Percentiles rank a stretch among this genome's conserved stretches.
Conservation (phyloP, 78 protist species). For the Capsaspora owczarzaki region DNA sequence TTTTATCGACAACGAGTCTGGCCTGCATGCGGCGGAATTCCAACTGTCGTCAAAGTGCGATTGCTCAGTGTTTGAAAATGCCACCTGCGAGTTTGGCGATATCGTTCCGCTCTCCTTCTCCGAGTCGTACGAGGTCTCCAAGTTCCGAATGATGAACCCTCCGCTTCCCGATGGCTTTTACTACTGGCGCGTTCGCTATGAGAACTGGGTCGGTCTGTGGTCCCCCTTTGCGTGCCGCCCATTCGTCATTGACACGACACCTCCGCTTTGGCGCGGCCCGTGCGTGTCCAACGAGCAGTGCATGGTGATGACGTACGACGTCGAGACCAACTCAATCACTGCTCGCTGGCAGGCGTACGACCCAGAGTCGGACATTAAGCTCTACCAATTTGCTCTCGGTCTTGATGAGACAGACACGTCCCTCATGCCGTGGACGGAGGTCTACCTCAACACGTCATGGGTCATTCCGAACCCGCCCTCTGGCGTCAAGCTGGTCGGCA, state of each 20-base stretch:
- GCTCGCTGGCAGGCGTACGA: not conserved
- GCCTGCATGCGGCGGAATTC: no score
- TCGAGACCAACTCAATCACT: not conserved
- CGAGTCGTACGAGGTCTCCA: no score
- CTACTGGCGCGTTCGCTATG: not conserved
- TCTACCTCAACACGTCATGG: not conserved
- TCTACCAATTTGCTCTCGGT: not conserved
- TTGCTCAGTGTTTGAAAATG: no score
- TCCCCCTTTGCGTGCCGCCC: not conserved
- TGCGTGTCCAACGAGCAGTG: not conserved
- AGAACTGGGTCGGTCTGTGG: not conserved
- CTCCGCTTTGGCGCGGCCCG: not conserved
- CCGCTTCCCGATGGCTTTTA: not conserved
- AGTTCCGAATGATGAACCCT: no score
- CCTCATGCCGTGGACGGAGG: not conserved
- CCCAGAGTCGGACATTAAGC: not conserved
- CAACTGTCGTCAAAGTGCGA: no score
- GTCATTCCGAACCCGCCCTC: not conserved
- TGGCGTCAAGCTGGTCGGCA: not conserved
- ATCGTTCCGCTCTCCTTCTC: no score
- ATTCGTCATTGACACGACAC: not conserved
- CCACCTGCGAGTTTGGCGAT: no score
- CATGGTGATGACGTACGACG: not conserved
- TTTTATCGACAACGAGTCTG: not conserved
- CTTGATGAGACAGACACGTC: not conserved